Evolutionary conservation across 495 filamentous ascomycete species (phyloP).

Genomic region (Parathielavia hyrcaniae): DNA sequence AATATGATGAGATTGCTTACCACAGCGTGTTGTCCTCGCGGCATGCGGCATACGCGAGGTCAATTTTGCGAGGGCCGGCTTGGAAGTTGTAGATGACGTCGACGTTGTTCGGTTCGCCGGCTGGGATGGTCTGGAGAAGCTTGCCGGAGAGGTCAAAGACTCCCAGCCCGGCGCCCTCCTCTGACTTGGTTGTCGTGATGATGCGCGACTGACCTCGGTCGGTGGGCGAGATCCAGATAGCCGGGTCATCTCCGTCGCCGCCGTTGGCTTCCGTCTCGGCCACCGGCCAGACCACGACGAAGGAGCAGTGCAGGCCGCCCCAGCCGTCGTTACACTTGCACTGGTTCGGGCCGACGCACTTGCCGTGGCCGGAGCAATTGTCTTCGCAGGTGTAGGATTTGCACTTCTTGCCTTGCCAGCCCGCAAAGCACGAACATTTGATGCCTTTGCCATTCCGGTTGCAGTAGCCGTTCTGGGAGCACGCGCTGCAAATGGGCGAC

Average conservation of each 20-base stretch:
- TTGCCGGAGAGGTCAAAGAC: slow-evolving; percentile 16
- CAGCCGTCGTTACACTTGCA: slow-evolving; percentile 12
- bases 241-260: slow-evolving; percentile 15
- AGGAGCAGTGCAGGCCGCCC: slow-evolving; percentile 16
- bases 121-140: slow-evolving; percentile 8
- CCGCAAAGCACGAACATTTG: slow-evolving; percentile 11
- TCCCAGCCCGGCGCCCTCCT: slow-evolving; percentile 4
- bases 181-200: slow-evolving; percentile 16
- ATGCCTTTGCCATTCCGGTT: slow-evolving; percentile 1
- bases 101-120: slow-evolving; percentile 15
- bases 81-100: slow-evolving; percentile 15
- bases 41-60: slow-evolving; percentile 12
- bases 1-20: neutral
- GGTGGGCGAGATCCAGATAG: slow-evolving; percentile 15
- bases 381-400: slow-evolving; percentile 2
- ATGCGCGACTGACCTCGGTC: slow-evolving; percentile 10
- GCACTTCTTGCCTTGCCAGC: slow-evolving; percentile 8
- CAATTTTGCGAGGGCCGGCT: slow-evolving; percentile 2
- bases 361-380: slow-evolving; percentile 14
- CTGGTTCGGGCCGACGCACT: slow-evolving; percentile 8
- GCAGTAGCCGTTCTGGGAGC: slow-evolving; percentile 13
- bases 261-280: slow-evolving; percentile 14
- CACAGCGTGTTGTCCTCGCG: slow-evolving; percentile 13
- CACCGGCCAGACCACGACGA: slow-evolving; percentile 1
- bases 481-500: slow-evolving; percentile 5